Evolutionary conservation across 192 early-diverging fungal genomes (phyloP).

Genomic region (Backusella mclennaniae): DNA sequence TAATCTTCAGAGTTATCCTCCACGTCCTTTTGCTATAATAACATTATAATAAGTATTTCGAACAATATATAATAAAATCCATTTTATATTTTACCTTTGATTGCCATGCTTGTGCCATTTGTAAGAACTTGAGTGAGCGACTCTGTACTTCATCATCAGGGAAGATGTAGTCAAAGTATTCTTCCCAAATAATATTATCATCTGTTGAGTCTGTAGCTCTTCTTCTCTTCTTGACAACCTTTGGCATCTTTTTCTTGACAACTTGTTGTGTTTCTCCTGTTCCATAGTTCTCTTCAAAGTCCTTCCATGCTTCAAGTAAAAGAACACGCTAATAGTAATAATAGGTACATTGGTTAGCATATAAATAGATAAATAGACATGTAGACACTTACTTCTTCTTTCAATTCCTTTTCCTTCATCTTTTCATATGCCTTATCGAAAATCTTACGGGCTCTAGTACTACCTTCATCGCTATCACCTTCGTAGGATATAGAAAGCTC

Average conservation of each 20-base stretch:
- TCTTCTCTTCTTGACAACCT: constrained; percentile 88
- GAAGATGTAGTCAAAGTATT: constrained; percentile 99
- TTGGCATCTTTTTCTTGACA: constrained; percentile 81
- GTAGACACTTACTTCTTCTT: constrained; percentile 66
- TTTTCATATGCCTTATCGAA: constrained; percentile 73
- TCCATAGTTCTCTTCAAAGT: constrained; percentile 71
- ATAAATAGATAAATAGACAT: background rate
- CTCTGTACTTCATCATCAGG: constrained; percentile 91
- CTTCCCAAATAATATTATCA: constrained; percentile 77
- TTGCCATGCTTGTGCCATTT: constrained; percentile 88
- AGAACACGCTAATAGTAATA: constrained; percentile 58
- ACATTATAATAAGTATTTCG: background rate
- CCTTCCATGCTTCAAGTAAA: constrained; percentile 89
- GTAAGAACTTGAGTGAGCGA: constrained; percentile 87
- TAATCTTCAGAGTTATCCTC: background rate
- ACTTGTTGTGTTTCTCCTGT: constrained; percentile 48
- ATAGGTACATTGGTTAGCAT: background rate
- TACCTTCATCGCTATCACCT: constrained; percentile 41
- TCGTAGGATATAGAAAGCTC: constrained; percentile 69
- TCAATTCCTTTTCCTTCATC: constrained; percentile 68
- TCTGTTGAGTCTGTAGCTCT: constrained; percentile 57
- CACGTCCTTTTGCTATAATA: constrained; percentile 4
- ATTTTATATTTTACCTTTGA: constrained; percentile 17
- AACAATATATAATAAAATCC: background rate
- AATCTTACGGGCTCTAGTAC: constrained; percentile 62